phyloP scores from a whole-genome alignment of 345 rosid species.

The Eucalyptus tenuipes region DNA sequence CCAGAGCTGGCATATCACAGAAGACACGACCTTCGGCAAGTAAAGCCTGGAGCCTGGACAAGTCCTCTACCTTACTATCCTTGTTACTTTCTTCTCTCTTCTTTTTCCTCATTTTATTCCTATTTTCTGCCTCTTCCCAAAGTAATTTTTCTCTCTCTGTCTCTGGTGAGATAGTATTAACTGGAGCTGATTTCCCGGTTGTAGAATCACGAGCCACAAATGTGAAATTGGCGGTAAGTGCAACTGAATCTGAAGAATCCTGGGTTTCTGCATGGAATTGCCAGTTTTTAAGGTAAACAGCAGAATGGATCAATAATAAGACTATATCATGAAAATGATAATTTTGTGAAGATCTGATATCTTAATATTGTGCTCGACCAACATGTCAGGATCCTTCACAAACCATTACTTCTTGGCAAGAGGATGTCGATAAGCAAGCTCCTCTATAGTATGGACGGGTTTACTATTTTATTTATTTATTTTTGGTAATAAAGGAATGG shows the following conservation, averaged over 20 bases:
- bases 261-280: conserved; percentile 20
- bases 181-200: conserved; percentile 71
- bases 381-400: background rate
- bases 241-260: conserved; percentile 31
- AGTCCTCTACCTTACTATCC: conserved; percentile 16
- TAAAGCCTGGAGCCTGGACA: conserved; percentile 40
- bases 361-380: rapidly evolving
- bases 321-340: background rate
- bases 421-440: background rate
- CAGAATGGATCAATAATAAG: background rate
- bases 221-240: conserved; percentile 73
- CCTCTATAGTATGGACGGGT: background rate
- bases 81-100: conserved; percentile 24
- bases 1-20: conserved; percentile 90
- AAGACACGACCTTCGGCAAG: conserved; percentile 76
- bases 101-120: conserved; percentile 59
- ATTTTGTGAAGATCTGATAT: background rate
- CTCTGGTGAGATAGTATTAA: conserved; percentile 57
- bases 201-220: conserved; percentile 76
- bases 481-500: background rate
- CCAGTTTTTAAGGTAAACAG: background rate
- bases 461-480: background rate
- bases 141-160: conserved; percentile 55
- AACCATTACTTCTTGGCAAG: background rate
- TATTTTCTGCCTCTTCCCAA: conserved; percentile 73